A percentile compares a stretch with the other conserved stretches of the same genome.
Conservation (phyloP, 2,329 filamentous ascomycete species). For the Alternaria arborescens region DNA sequence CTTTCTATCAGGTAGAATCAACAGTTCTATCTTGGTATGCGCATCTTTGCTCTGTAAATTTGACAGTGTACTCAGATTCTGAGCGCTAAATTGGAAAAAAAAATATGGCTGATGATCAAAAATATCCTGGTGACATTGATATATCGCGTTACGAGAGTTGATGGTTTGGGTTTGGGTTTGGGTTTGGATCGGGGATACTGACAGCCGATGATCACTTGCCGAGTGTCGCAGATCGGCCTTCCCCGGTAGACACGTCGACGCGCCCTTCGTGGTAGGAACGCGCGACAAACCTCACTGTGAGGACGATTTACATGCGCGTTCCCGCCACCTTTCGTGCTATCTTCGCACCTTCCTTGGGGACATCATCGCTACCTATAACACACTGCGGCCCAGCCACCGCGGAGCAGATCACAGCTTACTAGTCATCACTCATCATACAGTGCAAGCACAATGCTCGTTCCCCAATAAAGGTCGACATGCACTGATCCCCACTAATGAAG, state of each 20-base stretch:
- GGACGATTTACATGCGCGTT: too few species aligned
- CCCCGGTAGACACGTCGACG: background rate
- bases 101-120: too few species aligned
- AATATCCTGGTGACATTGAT: too few species aligned
- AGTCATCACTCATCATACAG: slow-evolving; percentile 1
- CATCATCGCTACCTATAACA: background rate
- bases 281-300: too few species aligned
- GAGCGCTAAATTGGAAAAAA: too few species aligned
- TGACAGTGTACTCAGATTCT: too few species aligned
- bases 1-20: too few species aligned
- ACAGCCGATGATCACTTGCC: background rate
- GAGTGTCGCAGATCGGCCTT: background rate
- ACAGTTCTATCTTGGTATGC: too few species aligned
- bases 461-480: background rate
- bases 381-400: background rate
- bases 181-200: background rate
- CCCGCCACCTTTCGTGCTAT: background rate
- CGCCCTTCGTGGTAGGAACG: background rate
- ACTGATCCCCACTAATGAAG: slow-evolving; percentile 7
- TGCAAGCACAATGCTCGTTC: background rate
- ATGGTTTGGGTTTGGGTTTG: background rate
- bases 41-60: too few species aligned
- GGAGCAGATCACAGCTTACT: background rate
- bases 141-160: too few species aligned
- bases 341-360: background rate